Evolutionary conservation across 441 rosid species (phyloP), one percentile per base, ranked within the genome.

Genomic region (Raphanus hybrid): DNA sequence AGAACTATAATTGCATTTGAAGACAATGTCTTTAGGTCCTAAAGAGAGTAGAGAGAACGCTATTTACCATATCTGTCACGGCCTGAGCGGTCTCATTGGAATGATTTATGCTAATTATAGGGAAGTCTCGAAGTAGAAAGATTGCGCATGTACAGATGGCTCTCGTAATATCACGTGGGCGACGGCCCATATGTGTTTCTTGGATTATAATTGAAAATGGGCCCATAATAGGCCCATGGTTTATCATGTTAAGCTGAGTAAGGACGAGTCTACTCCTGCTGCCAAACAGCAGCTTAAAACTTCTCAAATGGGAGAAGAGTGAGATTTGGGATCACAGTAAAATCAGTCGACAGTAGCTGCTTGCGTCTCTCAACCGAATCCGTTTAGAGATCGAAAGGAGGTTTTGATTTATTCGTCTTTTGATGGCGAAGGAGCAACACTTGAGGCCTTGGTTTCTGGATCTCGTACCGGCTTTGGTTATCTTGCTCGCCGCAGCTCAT

Each of bases 401-500:
- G 18, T 29, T 65, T 2, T 27, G 14, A 8, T 5, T 5, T 4
- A 3, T 0, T 8, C 37, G 35, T 43, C 64, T 18, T 48, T 50
- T 32, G 57, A 93, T 91, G 98, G 89, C 88, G 43, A 87, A 77
- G 64, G 87, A 88, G 2, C 85, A 67, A 60, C 84, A 50, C 55
- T 67, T 84, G 41, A 81, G 86, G 62, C 89, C 94, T 69, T 87
- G 91, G 97, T 84, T 92, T 78, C 85, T 88, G 18, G 95, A 91
- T 74, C 80, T 86, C 52, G 92, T 86, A 7, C 95, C 97, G 1
- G 64, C 86, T 9, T 8, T 90, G 63, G 92, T 86, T 64, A 84
- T 88, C 72, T 77, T 91, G 4, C 89, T 94, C 41, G 88, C 92
- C 35, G 97, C 90, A 50, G 95, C 90, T 80, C 98, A 94, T 64